Percentiles rank a stretch among this genome's conserved stretches.
Evolutionary conservation across 2,329 filamentous ascomycete species (phyloP).

Genomic region (Colletotrichum nymphaeae): DNA sequence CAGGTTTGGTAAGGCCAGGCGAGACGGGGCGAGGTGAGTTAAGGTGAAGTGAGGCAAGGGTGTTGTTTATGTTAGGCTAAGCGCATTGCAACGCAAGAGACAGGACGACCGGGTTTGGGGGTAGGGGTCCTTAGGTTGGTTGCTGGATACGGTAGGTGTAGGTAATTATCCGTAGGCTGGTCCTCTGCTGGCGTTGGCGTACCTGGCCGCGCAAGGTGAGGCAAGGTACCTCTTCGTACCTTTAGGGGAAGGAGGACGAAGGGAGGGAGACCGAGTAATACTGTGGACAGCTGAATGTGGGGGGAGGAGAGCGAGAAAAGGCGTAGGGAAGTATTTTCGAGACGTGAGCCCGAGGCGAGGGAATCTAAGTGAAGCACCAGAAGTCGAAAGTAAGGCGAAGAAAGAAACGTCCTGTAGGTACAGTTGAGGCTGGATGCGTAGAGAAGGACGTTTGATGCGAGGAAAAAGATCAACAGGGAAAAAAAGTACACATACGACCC

Average conservation of each 20-base stretch:
- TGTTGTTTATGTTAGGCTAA: slow-evolving; percentile 17
- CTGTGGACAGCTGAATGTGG: neutral
- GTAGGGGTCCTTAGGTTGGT: neutral
- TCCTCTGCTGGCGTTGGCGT: neutral
- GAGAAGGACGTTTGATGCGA: neutral
- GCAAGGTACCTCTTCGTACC: neutral
- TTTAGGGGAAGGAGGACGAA: no score
- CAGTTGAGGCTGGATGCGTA: neutral
- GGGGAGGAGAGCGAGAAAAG: neutral
- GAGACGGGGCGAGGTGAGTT: slow-evolving; percentile 10
- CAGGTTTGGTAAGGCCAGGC: neutral
- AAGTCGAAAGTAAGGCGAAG: neutral
- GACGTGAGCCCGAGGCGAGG: neutral
- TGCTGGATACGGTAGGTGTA: neutral
- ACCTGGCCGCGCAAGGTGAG: neutral
- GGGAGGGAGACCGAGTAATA: neutral
- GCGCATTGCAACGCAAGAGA: slow-evolving; percentile 26
- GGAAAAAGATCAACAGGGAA: neutral
- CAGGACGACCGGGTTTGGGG: slow-evolving; percentile 20
- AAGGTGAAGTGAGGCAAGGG: slow-evolving; percentile 9
- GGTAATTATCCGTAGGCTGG: no score
- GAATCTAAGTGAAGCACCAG: neutral
- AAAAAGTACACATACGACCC: neutral
- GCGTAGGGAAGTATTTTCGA: neutral
- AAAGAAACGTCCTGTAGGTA: neutral